Evolutionary conservation across 2,329 filamentous ascomycete species (phyloP), one percentile per base, ranked within the genome.

Genomic region (Aspergillus caelatus): DNA sequence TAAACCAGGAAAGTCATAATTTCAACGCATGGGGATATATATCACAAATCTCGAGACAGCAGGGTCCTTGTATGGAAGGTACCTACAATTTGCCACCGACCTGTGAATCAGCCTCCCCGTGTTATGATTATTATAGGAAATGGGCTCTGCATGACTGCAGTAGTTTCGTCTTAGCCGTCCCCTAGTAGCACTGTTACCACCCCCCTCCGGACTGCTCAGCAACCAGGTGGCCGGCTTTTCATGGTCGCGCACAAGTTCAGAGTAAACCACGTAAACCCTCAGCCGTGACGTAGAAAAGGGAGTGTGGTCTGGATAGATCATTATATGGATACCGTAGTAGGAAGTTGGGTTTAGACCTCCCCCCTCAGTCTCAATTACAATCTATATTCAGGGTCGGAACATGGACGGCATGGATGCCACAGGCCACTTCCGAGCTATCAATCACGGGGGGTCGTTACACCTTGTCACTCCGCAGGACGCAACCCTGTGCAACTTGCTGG

Each of bases 71-170:
- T 19, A 10, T 12, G 48, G 4, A 52, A 52, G 28, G 26, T 52
- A n/a, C 14, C 26, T 30, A 52, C 16, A 52, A 32, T 52, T 52
- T n/a, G 48, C 48, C 48, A 52, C 48, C 34, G 28, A 52, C 48
- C 28, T 21, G 28, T 32, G 30, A 50, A 52, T 52, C 48, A 34
- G 48, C 19, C 48, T 52, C 48, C 23, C 26, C 19, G 48, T 52
- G 28, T 30, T 52, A 34, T 52, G 28, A 52, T 32, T 32, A 52
- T 32, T 34, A n/a, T 52, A 52, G 48, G 48, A 34, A 41, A 52
- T 2, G 48, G 48, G 9, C 48, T 52, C 48, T 52, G 48, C 48
- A 52, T 52, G 48, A 52, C 48, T 52, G 48, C 48, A 52, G 48
- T 52, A 52, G 48, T 34, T 52, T 30, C 48, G n/a, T 52, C 48